phyloP scores from a whole-genome alignment of 495 filamentous ascomycete genomes.

The Penicillium goetzii region DNA sequence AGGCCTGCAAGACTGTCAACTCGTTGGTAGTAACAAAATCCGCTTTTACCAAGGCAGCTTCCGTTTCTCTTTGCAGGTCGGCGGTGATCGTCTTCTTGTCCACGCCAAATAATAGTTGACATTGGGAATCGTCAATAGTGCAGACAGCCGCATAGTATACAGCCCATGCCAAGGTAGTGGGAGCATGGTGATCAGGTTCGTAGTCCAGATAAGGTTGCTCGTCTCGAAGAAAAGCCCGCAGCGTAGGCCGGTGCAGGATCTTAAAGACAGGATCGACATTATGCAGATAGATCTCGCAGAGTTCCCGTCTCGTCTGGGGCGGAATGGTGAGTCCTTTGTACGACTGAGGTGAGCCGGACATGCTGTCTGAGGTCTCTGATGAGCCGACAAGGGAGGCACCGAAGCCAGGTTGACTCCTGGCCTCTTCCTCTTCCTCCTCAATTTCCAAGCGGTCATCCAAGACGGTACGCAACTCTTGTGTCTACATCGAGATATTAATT shows the following conservation, averaged over 20 bases:
- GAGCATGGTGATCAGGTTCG: conserved; percentile 36
- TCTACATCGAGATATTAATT: conserved; percentile 14
- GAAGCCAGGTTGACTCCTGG: conserved; percentile 14
- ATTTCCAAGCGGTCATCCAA: conserved; percentile 30
- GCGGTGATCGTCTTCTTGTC: conserved; percentile 43
- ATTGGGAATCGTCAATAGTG: conserved; percentile 48
- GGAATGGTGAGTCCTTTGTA: conserved; percentile 12
- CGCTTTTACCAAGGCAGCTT: conserved; percentile 52
- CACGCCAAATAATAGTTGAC: conserved; percentile 42
- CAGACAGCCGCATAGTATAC: conserved; percentile 57
- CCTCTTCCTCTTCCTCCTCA: conserved; percentile 17
- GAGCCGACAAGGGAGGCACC: conserved; percentile 25
- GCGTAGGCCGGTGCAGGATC: conserved; percentile 42
- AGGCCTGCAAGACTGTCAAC: conserved; percentile 59
- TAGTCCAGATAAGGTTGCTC: conserved; percentile 40
- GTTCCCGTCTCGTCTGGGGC: conserved; percentile 17
- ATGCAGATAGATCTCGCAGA: conserved; percentile 39
- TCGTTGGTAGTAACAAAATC: conserved; percentile 60
- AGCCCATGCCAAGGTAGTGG: conserved; percentile 50
- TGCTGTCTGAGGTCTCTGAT: conserved; percentile 28
- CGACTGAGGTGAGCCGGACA: conserved; percentile 17
- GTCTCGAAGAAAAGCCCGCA: conserved; percentile 36
- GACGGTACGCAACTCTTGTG: conserved; percentile 29
- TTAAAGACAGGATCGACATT: conserved; percentile 49
- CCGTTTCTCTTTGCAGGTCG: conserved; percentile 52